These are phyloP conservation scores for Alternaria hordeiaustralica DNA, from an alignment of 2,329 filamentous ascomycete genomes.

Conservation along the genomic window DNA sequence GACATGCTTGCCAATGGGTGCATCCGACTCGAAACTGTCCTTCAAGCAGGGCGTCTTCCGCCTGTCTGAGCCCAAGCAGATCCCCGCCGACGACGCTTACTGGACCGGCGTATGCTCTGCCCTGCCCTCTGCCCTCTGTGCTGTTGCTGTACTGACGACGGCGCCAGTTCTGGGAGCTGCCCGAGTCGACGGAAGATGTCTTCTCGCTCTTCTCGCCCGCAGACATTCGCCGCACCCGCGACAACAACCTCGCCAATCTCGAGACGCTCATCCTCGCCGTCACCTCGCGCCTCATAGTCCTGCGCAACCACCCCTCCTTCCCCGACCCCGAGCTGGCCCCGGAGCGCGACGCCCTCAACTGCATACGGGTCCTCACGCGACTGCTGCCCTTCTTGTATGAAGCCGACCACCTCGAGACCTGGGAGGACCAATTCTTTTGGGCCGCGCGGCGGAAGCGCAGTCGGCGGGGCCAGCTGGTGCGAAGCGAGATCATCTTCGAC, in stretches of 20 bases:
- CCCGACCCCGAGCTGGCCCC: constrained; percentile 83
- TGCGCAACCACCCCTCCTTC: constrained; percentile 90
- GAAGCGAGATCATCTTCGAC: constrained; percentile 81
- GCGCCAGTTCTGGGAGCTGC: constrained; percentile 90
- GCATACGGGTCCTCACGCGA: constrained; percentile 87
- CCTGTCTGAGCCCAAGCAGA: constrained; percentile 88
- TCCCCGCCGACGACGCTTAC: constrained; percentile 86
- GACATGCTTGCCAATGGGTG: constrained; percentile 73
- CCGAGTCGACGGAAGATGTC: constrained; percentile 93
- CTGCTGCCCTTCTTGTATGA: constrained; percentile 93
- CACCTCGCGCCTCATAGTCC: constrained; percentile 79
- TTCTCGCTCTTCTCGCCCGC: constrained; percentile 91
- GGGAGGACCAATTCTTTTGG: constrained; percentile 98
- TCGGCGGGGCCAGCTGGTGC: constrained; percentile 54
- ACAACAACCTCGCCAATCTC: constrained; percentile 83
- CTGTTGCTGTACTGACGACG: constrained; percentile 20
- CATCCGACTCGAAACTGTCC: constrained; percentile 97
- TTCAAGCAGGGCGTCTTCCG: constrained; percentile 99
- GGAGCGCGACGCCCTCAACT: constrained; percentile 91
- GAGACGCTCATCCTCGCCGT: constrained; percentile 86
- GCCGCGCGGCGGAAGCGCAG: constrained; percentile 69
- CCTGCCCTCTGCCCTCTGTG: constrained; percentile 4
- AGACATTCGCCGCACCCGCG: constrained; percentile 81
- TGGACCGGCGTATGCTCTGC: constrained; percentile 80
- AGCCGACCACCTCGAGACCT: constrained; percentile 77